Conservation (phyloP, 2,329 filamentous ascomycete genomes). For the Cryoendolithus antarcticus region DNA sequence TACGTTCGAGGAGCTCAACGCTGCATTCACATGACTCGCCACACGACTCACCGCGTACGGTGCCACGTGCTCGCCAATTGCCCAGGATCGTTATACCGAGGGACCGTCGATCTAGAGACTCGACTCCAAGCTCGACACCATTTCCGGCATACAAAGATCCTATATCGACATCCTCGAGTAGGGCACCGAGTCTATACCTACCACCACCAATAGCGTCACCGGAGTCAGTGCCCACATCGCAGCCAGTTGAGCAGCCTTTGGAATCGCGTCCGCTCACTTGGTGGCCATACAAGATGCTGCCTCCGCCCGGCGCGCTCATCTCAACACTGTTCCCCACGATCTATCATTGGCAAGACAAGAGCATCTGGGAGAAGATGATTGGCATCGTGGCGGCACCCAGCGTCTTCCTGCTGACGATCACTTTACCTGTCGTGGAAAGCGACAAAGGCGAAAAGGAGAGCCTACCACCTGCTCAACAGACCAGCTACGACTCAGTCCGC, state of each 20-base stretch:
- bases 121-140: slow-evolving; percentile 39
- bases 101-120: slow-evolving; percentile 19
- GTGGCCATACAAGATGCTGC: slow-evolving; percentile 71
- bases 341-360: slow-evolving; percentile 68
- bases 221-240: slow-evolving; percentile 29
- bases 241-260: slow-evolving; percentile 13
- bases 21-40: slow-evolving; percentile 4
- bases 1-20: no score
- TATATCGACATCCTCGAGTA: slow-evolving; percentile 31
- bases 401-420: slow-evolving; percentile 80
- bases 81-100: slow-evolving; percentile 31
- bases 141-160: slow-evolving; percentile 55
- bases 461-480: slow-evolving; percentile 1
- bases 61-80: slow-evolving; percentile 22
- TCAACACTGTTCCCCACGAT: slow-evolving; percentile 79
- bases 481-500: slow-evolving; percentile 3
- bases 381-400: slow-evolving; percentile 77
- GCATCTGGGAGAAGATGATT: slow-evolving; percentile 69
- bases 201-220: slow-evolving; percentile 39
- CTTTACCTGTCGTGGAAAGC: slow-evolving; percentile 78
- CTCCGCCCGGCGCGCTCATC: slow-evolving; percentile 57
- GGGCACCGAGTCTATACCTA: slow-evolving; percentile 44
- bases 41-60: slow-evolving; percentile 11
- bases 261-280: slow-evolving; percentile 4
- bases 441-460: slow-evolving; percentile 28